These are phyloP conservation scores for Arthromyces matolae DNA, from an alignment of 768 basidiomycete genomes.

Conservation along the genomic window DNA sequence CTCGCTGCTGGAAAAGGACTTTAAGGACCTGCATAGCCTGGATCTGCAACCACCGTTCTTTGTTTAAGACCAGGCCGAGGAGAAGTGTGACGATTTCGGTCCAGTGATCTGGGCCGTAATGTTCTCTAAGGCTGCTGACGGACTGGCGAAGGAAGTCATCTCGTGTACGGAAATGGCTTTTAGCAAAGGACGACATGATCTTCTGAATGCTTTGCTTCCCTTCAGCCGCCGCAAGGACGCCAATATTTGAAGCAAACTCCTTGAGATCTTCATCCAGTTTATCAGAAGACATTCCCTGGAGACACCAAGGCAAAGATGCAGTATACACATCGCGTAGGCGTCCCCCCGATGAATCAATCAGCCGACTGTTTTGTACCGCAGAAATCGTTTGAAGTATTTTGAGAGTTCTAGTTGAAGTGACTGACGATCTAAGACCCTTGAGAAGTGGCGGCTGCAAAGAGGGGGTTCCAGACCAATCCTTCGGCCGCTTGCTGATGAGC, in stretches of 20 bases:
- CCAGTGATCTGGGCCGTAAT: conserved; percentile 73
- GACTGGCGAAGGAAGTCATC: conserved; percentile 94
- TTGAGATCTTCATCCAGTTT: conserved; percentile 55
- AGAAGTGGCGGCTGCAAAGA: conserved; percentile 70
- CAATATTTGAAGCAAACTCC: conserved; percentile 71
- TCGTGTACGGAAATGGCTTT: conserved; percentile 82
- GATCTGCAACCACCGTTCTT: conserved; percentile 74
- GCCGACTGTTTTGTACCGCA: conserved; percentile 52
- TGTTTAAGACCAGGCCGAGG: conserved; percentile 83
- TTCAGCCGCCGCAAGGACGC: conserved; percentile 65
- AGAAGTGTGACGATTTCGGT: conserved; percentile 80
- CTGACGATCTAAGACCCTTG: conserved; percentile 75
- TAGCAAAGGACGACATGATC: conserved; percentile 87
- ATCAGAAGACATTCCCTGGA: conserved; percentile 73
- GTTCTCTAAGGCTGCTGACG: conserved; percentile 78
- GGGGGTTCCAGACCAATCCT: conserved; percentile 62
- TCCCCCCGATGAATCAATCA: conserved; percentile 68
- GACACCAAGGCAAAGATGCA: conserved; percentile 81
- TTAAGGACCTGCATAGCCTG: conserved; percentile 88
- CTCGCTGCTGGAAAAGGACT: conserved; percentile 81
- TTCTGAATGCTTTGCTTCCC: conserved; percentile 76
- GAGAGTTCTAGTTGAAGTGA: conserved; percentile 64
- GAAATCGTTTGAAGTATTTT: conserved; percentile 61
- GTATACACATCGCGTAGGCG: conserved; percentile 83
- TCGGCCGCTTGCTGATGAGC: conserved; percentile 64